Conservation (phyloP, 306 rosid genomes). For the Begonia fuchsioides region DNA sequence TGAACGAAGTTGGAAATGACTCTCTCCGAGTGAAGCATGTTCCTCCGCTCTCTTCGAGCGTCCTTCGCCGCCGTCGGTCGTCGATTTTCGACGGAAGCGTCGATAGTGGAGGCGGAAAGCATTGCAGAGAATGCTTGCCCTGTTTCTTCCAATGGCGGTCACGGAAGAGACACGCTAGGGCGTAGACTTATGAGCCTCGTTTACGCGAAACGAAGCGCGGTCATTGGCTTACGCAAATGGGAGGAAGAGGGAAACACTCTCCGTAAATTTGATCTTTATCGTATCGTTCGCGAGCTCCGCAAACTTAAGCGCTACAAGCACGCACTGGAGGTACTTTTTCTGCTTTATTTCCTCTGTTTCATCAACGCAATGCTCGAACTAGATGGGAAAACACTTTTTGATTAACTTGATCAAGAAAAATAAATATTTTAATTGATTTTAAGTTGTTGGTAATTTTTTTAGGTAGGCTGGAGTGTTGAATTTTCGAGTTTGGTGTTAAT, state of each 20-base stretch:
- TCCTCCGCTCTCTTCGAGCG: constrained; percentile 30
- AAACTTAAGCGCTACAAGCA: constrained; percentile 68
- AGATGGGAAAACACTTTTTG: not conserved
- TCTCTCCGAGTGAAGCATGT: constrained; percentile 8
- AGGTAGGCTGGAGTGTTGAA: too few species aligned
- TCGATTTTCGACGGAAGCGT: constrained; percentile 28
- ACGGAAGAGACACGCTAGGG: constrained; percentile 49
- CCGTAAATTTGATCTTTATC: constrained; percentile 75
- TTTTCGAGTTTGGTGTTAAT: too few species aligned
- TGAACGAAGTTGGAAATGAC: too few species aligned
- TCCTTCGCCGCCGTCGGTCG: constrained; percentile 27
- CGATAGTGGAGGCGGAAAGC: constrained; percentile 11
- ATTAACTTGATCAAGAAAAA: not conserved
- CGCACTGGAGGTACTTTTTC: constrained; percentile 70
- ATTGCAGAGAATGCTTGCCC: constrained; percentile 1
- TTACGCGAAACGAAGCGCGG: constrained; percentile 88
- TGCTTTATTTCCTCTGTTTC: not conserved
- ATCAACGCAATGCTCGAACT: too few species aligned
- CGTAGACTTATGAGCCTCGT: too few species aligned
- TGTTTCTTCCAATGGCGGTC: constrained; percentile 2
- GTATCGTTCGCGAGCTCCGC: constrained; percentile 83
- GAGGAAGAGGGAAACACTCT: constrained; percentile 58
- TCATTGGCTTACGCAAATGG: constrained; percentile 60
- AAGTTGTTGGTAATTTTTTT: too few species aligned
- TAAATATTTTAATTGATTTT: too few species aligned